A percentile compares a stretch with the other conserved stretches of the same genome.
These are phyloP conservation scores for Lepidium campestre DNA, from an alignment of 441 rosid genomes.

Conservation along the genomic window DNA sequence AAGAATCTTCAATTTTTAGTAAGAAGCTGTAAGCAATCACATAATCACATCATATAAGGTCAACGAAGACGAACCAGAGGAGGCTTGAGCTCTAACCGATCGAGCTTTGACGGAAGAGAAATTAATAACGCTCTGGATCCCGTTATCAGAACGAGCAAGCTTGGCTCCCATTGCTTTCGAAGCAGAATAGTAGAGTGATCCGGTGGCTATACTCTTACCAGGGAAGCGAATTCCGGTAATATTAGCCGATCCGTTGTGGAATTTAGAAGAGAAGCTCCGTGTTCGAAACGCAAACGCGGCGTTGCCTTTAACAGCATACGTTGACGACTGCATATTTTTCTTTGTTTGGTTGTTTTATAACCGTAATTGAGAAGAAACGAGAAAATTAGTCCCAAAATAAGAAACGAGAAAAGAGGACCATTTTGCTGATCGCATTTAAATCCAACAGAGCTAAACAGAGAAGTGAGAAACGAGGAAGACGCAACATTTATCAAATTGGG, in stretches of 20 bases:
- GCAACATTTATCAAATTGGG: neutral
- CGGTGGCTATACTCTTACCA: neutral
- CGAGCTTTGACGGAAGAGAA: constrained; percentile 53
- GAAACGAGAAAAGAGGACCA: neutral
- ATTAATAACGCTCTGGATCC: constrained; percentile 28
- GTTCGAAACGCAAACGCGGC: constrained; percentile 32
- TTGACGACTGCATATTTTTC: constrained; percentile 51
- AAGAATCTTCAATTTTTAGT: neutral
- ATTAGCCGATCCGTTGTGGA: constrained; percentile 19
- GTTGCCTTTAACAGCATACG: constrained; percentile 37
- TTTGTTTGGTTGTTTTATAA: constrained; percentile 16
- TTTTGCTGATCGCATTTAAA: neutral
- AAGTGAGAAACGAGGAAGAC: neutral
- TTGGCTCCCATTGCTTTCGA: constrained; percentile 52
- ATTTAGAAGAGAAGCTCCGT: constrained; percentile 24
- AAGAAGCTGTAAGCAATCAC: neutral
- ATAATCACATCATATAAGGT: neutral
- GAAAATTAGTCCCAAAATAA: constrained; percentile 15
- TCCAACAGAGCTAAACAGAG: neutral
- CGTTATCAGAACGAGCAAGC: constrained; percentile 42
- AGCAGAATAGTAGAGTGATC: constrained; percentile 22
- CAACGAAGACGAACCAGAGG: constrained; percentile 50
- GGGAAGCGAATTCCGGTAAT: constrained; percentile 23
- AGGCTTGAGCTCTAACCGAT: constrained; percentile 57
- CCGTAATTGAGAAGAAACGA: neutral